Evolutionary conservation across 2,329 filamentous ascomycete species (phyloP).

Genomic region (Chaetomium olivaceum): DNA sequence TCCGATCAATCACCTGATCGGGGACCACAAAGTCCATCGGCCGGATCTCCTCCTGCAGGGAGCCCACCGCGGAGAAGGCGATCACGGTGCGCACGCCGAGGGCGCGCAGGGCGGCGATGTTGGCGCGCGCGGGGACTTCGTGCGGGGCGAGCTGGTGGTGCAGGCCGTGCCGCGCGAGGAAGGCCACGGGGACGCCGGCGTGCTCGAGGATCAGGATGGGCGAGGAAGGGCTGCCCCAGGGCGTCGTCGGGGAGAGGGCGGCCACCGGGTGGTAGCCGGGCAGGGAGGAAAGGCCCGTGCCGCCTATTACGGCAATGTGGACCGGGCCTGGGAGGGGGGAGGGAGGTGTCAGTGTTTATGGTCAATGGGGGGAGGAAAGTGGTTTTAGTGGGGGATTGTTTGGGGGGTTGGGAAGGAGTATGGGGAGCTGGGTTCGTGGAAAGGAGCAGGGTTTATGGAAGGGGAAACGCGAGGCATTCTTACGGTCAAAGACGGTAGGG

Average conservation of each 20-base stretch:
- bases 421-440: too few species aligned
- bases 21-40: slow-evolving; percentile 96
- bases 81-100: slow-evolving; percentile 89
- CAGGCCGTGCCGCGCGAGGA: slow-evolving; percentile 87
- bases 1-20: slow-evolving; percentile 95
- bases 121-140: slow-evolving; percentile 91
- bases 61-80: slow-evolving; percentile 93
- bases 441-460: neutral
- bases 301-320: slow-evolving; percentile 86
- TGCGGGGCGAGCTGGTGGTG: slow-evolving; percentile 90
- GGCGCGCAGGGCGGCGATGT: slow-evolving; percentile 93
- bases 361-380: neutral
- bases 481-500: slow-evolving; percentile 61
- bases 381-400: neutral
- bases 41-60: slow-evolving; percentile 86
- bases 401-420: neutral
- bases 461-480: slow-evolving; percentile 31
- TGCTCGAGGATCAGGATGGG: slow-evolving; percentile 88
- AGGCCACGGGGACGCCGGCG: slow-evolving; percentile 78
- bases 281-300: slow-evolving; percentile 86
- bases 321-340: slow-evolving; percentile 57
- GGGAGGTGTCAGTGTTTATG: slow-evolving; percentile 8
- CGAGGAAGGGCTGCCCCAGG: slow-evolving; percentile 79
- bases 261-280: slow-evolving; percentile 85
- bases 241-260: slow-evolving; percentile 72